Conservation (phyloP, 1,139 yeast genomes). For the Geotrichum restrictum region DNA sequence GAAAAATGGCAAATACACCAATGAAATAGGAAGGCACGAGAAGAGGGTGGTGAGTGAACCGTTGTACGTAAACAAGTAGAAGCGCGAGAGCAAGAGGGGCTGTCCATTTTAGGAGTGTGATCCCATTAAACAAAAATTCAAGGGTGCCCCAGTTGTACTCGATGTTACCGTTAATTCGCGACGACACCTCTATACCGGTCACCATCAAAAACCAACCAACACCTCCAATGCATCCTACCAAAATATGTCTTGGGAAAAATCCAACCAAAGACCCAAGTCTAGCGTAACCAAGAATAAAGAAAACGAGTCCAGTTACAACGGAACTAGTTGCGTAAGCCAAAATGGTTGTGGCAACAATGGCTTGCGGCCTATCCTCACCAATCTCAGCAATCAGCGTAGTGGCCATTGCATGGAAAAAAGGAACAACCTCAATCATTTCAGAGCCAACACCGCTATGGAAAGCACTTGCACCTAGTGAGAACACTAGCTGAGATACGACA, state of each 20-base stretch:
- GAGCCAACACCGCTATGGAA: constrained; percentile 90
- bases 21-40: constrained; percentile 81
- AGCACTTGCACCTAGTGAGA: constrained; percentile 84
- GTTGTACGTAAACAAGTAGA: constrained; percentile 55
- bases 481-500: constrained; percentile 78
- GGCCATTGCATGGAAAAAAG: constrained; percentile 96
- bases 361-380: constrained; percentile 52
- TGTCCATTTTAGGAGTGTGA: constrained; percentile 60
- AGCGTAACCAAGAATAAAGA: constrained; percentile 70
- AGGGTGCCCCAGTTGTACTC: constrained; percentile 60
- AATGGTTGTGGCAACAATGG: constrained; percentile 79
- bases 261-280: constrained; percentile 83
- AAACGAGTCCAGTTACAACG: constrained; percentile 78
- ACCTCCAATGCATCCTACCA: constrained; percentile 97
- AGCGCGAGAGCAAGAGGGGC: constrained; percentile 64
- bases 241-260: constrained; percentile 90
- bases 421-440: constrained; percentile 97
- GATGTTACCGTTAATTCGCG: constrained; percentile 71
- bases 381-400: constrained; percentile 57
- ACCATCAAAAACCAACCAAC: constrained; percentile 89
- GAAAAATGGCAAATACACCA: constrained; percentile 63
- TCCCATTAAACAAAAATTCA: constrained; percentile 43
- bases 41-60: constrained; percentile 65
- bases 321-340: constrained; percentile 81
- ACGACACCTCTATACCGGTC: constrained; percentile 86